Evolutionary conservation across 139 green algal genomes (phyloP).

Genomic region (Zygnema circumcarinatum): DNA sequence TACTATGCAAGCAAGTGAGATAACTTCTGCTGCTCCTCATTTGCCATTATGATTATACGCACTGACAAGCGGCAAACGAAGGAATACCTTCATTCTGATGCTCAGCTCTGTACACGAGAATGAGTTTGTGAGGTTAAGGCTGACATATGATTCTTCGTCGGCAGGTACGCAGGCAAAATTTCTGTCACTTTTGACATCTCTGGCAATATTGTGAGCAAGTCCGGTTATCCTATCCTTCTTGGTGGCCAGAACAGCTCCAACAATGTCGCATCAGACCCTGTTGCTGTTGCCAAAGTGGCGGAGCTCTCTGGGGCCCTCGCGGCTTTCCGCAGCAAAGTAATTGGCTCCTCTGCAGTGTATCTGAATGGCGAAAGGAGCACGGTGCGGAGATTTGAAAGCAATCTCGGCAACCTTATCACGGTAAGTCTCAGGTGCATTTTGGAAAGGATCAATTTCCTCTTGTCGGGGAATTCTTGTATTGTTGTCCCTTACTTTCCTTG

Average conservation of each 20-base stretch:
- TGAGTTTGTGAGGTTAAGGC: too few relatives aligned
- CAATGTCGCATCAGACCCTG: slow-evolving; percentile 11
- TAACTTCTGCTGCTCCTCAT: too few relatives aligned
- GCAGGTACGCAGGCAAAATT: slow-evolving; percentile 55
- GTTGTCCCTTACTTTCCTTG: too few relatives aligned
- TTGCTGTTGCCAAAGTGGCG: background rate
- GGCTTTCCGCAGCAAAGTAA: background rate
- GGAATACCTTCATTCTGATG: too few relatives aligned
- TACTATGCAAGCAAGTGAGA: slow-evolving; percentile 21
- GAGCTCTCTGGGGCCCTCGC: background rate
- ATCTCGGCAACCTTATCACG: slow-evolving; percentile 58
- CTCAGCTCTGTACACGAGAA: too few relatives aligned
- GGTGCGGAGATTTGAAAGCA: slow-evolving; percentile 38
- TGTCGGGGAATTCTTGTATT: too few relatives aligned
- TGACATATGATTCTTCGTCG: too few relatives aligned
- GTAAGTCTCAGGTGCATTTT: too few relatives aligned
- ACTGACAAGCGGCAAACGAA: too few relatives aligned
- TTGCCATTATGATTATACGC: too few relatives aligned
- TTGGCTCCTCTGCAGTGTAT: slow-evolving; percentile 3
- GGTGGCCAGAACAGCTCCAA: slow-evolving; percentile 19
- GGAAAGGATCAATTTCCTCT: too few relatives aligned
- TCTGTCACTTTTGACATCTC: slow-evolving; percentile 15
- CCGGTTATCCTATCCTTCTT: slow-evolving; percentile 42
- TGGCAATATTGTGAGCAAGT: background rate
- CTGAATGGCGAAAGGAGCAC: slow-evolving; percentile 10